phyloP scores from a whole-genome alignment of 352 stramenopile genomes.

The Pythium grandisporangium region DNA sequence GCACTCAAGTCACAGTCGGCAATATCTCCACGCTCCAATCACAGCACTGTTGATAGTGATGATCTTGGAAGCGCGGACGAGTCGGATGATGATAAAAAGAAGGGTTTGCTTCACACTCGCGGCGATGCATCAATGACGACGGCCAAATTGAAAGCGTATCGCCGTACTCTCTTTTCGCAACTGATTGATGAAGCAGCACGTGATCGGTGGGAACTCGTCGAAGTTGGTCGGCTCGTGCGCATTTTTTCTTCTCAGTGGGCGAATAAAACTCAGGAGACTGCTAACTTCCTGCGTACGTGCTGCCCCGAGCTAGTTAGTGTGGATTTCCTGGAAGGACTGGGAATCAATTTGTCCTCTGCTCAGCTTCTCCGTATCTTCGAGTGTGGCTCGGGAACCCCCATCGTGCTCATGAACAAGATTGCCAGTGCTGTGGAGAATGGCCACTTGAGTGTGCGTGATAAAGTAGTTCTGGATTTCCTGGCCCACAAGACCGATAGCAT shows the following conservation, averaged over 20 bases:
- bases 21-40: too few relatives aligned
- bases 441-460: slow-evolving; percentile 44
- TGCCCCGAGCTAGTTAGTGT: slow-evolving; percentile 79
- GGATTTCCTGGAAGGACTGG: slow-evolving; percentile 79
- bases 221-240: slow-evolving; percentile 70
- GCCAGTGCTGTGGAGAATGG: slow-evolving; percentile 61
- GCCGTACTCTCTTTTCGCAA: slow-evolving; percentile 40
- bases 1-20: background rate
- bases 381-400: slow-evolving; percentile 36
- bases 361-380: slow-evolving; percentile 71
- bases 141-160: slow-evolving; percentile 9
- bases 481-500: slow-evolving; percentile 16
- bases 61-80: background rate
- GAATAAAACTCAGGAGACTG: slow-evolving; percentile 44
- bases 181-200: slow-evolving; percentile 72
- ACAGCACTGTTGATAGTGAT: background rate
- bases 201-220: slow-evolving; percentile 67
- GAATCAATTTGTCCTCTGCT: slow-evolving; percentile 32
- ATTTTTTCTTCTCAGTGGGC: slow-evolving; percentile 62
- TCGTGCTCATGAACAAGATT: slow-evolving; percentile 70
- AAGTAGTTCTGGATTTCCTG: slow-evolving; percentile 20
- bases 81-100: slow-evolving; percentile 1
- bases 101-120: background rate
- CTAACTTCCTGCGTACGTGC: slow-evolving; percentile 38
- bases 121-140: slow-evolving; percentile 1